Conservation (phyloP, 2,329 filamentous ascomycete species). For the Epichloe gansuensis region DNA sequence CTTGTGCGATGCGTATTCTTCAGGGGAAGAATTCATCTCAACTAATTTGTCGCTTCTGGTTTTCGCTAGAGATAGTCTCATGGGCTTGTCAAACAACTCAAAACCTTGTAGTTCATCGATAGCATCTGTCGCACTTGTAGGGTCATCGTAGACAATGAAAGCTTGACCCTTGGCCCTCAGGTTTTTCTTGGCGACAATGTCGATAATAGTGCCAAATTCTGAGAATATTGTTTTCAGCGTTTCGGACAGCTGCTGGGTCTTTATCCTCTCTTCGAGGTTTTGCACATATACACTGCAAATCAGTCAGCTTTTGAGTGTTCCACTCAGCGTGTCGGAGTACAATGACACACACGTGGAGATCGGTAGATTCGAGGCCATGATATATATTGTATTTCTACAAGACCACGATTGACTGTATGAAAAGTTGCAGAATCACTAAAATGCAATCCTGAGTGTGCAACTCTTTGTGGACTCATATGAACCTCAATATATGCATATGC, state of each 20-base stretch:
- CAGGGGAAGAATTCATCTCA: conserved; percentile 53
- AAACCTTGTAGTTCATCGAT: conserved; percentile 88
- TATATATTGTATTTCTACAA: too few relatives aligned
- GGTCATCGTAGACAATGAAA: conserved; percentile 77
- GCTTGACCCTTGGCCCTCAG: conserved; percentile 89
- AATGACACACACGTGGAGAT: conserved; percentile 64
- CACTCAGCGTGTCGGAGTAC: conserved; percentile 48
- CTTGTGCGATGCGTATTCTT: conserved; percentile 84
- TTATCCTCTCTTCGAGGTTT: conserved; percentile 88
- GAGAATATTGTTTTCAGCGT: conserved; percentile 68
- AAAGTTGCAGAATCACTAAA: too few relatives aligned
- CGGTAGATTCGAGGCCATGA: conserved; percentile 20
- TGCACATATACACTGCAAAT: conserved; percentile 50
- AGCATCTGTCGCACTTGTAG: conserved; percentile 67
- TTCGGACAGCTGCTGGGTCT: conserved; percentile 61
- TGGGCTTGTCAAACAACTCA: conserved; percentile 81
- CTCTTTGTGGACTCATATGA: too few relatives aligned
- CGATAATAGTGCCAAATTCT: conserved; percentile 75
- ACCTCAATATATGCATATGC: too few relatives aligned
- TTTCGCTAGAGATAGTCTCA: conserved; percentile 71
- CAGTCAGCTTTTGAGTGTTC: conserved; percentile 22
- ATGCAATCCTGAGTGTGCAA: too few relatives aligned
- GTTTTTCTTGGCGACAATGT: conserved; percentile 80
- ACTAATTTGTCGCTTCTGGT: conserved; percentile 83
- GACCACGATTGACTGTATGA: too few relatives aligned